Base-by-base conservation (phyloP, 73 alveolate genomes). In the Effrenium voratum region DNA sequence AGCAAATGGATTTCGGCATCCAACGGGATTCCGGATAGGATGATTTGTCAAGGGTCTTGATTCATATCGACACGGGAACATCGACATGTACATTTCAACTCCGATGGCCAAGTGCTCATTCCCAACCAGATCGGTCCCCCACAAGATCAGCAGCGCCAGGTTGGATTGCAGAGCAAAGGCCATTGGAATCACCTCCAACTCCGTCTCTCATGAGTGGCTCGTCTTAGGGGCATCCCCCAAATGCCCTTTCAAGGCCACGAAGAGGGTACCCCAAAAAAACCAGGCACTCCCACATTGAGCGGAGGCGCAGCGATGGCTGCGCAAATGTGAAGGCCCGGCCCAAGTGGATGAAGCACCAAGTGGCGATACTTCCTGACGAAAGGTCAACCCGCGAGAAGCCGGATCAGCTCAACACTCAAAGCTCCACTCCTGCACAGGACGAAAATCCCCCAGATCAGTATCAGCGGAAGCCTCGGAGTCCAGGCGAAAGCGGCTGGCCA, bases 131-230 rank as follows among this genome's bases (percentile, higher is more conserved):
- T 34, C 44, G 44, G 26, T 1, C 96, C 96, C 96, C 96, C 96
- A 90, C 16, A 90, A 38, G 47, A 90, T 90, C 76, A 90, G 96
- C 96, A 90, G 36, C 32, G 96, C 75, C 52, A 90, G 41, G 59
- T 70, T 90, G 72, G 87, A 45, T 38, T 55, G 57, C 32, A 90
- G 44, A 52, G 96, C 46, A 55, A 63, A 43, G 40, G 96, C 96
- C 96, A 90, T 45, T 3, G 96, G 96, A 90, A 90, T 49, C 43
- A 90, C 96, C 96, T 90, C 57, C 16, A n/a, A n/a, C n/a, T n/a
- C n/a, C n/a, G n/a, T n/a, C n/a, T n/a, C n/a, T n/a, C n/a, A n/a
- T n/a, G n/a, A n/a, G n/a, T n/a, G n/a, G n/a, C n/a, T n/a, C n/a
- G n/a, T n/a, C n/a, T n/a, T n/a, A n/a, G n/a, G n/a, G n/a, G n/a